Evolutionary conservation across 345 rosid species (phyloP), one percentile per base, ranked within the genome.

Genomic region (Arabis alpina): DNA sequence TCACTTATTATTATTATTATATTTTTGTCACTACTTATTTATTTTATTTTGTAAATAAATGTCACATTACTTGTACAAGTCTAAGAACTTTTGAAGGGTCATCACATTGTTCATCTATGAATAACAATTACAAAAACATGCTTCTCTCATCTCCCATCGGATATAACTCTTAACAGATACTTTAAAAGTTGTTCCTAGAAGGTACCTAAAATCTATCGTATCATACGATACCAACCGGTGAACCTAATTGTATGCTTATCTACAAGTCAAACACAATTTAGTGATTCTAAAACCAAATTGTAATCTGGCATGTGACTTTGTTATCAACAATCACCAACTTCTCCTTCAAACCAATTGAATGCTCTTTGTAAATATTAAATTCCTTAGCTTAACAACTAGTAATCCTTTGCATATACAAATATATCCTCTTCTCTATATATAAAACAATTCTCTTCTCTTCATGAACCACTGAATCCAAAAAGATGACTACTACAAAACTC

Each of bases 291-390:
- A 6, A 28, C 5, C 5, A 13, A 28, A 6, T 13, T 16, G 24
- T 27, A 41, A 19, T 25, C 27, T 69, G 10, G 53, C 61, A 71
- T 61, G 61, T 61, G 53, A 8, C 36, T 28, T 53, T 50, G 34
- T 53, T 49, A 37, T 64, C 76, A 72, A 64, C 65, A 12, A 48
- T 47, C 71, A 72, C 52, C 71, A 25, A 64, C 71, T 48, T 56
- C 52, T 56, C 51, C 51, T 41, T 27, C 9, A 39, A 56, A 56
- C 8, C 52, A 48, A 72, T 64, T 56, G 4, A 72, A 57, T 72
- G 58, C 58, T n/a, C n/a, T 63, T 23, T 23, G 27, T 23, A 71
- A 10, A 24, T 50, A 44, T 11, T 10, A 3, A 36, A 36, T 44
- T 32, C 5, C 55, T 45, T 43, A 12, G 6, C 37, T 19, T 32